These are phyloP conservation scores for Tremellales sp. DNA, from an alignment of 1,284 basidiomycete genomes.

Conservation along the genomic window DNA sequence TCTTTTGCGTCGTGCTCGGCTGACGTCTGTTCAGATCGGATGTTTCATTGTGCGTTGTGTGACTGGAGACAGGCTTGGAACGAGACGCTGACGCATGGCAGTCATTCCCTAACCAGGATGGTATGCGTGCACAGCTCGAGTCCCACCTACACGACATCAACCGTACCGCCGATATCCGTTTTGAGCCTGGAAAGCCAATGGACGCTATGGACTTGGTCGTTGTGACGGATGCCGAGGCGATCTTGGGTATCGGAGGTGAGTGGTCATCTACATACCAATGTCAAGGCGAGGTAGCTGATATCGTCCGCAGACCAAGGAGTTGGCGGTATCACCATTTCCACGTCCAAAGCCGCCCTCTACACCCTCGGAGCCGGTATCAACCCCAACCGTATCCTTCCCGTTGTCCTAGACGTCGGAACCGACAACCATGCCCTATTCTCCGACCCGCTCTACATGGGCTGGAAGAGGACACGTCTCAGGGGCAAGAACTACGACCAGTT, in stretches of 20 bases:
- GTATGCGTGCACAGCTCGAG: conserved; percentile 57
- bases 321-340: conserved; percentile 60
- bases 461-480: conserved; percentile 50
- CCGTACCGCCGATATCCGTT: conserved; percentile 62
- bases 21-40: conserved; percentile 20
- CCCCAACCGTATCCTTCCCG: conserved; percentile 60
- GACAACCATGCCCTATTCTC: conserved; percentile 57
- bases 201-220: conserved; percentile 65
- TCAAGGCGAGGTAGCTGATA: background rate
- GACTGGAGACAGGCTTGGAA: background rate
- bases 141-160: conserved; percentile 47
- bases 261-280: conserved; percentile 6
- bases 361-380: conserved; percentile 76
- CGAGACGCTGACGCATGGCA: conserved; percentile 3
- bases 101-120: conserved; percentile 60
- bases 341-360: conserved; percentile 77
- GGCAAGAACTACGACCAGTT: conserved; percentile 50
- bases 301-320: conserved; percentile 48
- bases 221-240: conserved; percentile 76
- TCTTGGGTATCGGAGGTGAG: conserved; percentile 63
- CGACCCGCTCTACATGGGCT: conserved; percentile 50
- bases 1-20: conserved; percentile 42
- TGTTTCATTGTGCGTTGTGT: conserved; percentile 35
- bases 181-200: conserved; percentile 59
- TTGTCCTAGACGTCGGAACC: conserved; percentile 72